Evolutionary conservation across 2,329 filamentous ascomycete genomes (phyloP).

Genomic region (Curvularia spicifera): DNA sequence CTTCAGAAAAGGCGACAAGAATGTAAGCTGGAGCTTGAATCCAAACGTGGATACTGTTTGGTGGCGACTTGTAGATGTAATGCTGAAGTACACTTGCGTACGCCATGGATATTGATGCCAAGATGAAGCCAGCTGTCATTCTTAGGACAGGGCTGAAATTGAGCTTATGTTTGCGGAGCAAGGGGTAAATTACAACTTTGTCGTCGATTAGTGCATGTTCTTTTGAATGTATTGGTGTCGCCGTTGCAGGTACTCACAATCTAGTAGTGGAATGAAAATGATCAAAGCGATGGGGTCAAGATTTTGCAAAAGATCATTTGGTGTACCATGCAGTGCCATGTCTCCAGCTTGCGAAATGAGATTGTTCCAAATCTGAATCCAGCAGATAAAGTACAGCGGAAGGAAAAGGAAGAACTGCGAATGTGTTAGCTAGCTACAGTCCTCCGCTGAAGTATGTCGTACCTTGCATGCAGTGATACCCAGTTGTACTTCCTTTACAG

Average conservation of each 20-base stretch:
- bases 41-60: constrained; percentile 49
- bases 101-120: constrained; percentile 28
- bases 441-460: background rate
- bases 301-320: constrained; percentile 42
- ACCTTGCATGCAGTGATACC: constrained; percentile 21
- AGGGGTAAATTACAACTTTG: constrained; percentile 22
- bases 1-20: constrained; percentile 48
- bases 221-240: background rate
- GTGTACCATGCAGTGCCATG: constrained; percentile 37
- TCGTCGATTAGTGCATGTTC: background rate
- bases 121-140: constrained; percentile 31
- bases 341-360: constrained; percentile 39
- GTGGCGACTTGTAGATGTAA: constrained; percentile 36
- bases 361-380: constrained; percentile 43
- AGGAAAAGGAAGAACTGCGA: constrained; percentile 18
- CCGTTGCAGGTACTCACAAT: constrained; percentile 12
- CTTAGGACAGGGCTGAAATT: constrained; percentile 32
- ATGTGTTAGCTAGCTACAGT: background rate
- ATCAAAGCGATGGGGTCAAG: constrained; percentile 34
- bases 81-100: constrained; percentile 37
- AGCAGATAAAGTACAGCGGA: constrained; percentile 38
- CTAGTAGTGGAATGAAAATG: constrained; percentile 34
- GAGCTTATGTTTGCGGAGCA: constrained; percentile 27
- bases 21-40: constrained; percentile 49
- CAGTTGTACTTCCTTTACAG: constrained; percentile 17